A percentile compares a stretch with the other conserved stretches of the same genome.
Evolutionary conservation across 139 green algal species (phyloP).

Genomic region (Micractinium conductrix): DNA sequence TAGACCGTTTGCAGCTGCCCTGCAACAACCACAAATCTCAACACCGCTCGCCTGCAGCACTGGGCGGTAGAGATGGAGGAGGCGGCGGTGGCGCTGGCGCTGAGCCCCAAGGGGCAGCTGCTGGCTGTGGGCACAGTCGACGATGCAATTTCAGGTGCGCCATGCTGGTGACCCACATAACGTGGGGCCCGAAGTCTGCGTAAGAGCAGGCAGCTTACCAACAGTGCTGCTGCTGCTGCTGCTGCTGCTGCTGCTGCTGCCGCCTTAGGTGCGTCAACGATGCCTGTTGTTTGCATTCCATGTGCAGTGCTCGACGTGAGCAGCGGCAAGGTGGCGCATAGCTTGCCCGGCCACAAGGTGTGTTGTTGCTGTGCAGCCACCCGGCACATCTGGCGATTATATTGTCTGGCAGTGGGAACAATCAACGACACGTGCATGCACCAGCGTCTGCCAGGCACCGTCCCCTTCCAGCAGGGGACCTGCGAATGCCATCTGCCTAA

Average conservation of each 20-base stretch:
- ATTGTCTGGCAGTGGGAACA: too few relatives aligned
- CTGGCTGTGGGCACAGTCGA: constrained; percentile 29
- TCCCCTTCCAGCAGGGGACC: too few relatives aligned
- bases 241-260: too few relatives aligned
- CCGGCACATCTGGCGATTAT: too few relatives aligned
- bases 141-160: constrained; percentile 13
- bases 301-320: constrained; percentile 16
- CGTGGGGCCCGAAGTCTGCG: not conserved
- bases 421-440: too few relatives aligned
- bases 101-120: constrained; percentile 36
- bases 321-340: constrained; percentile 19
- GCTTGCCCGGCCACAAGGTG: too few relatives aligned
- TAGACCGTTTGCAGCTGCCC: too few relatives aligned
- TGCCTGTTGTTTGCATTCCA: too few relatives aligned
- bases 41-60: not conserved
- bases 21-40: too few relatives aligned
- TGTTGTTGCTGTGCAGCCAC: too few relatives aligned
- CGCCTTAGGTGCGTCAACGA: too few relatives aligned
- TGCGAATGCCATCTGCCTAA: too few relatives aligned
- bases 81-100: not conserved
- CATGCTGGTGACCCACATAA: not conserved
- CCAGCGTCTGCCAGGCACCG: constrained; percentile 23
- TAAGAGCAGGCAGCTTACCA: not conserved
- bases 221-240: not conserved
- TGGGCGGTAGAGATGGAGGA: constrained; percentile 32